A percentile compares a stretch with the other conserved stretches of the same genome.
These are phyloP conservation scores for Phyllosticta ampelicida DNA, from an alignment of 2,329 filamentous ascomycete species.

Conservation along the genomic window DNA sequence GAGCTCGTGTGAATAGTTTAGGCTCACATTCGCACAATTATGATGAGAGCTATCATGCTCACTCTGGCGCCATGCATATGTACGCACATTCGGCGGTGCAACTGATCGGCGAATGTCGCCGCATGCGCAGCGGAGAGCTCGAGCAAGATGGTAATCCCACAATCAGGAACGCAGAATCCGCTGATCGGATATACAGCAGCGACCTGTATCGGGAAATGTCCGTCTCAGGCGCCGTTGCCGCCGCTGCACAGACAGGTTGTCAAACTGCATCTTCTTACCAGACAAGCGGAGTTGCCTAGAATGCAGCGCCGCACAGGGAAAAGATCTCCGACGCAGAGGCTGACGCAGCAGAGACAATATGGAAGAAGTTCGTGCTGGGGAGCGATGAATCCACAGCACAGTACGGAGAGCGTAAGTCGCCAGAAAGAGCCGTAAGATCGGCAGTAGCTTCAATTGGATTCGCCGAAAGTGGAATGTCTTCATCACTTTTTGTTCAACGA, in stretches of 20 bases:
- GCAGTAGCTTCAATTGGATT: neutral
- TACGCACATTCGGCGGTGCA: neutral
- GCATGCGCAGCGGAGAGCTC: neutral
- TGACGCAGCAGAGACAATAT: constrained; percentile 19
- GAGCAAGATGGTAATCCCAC: constrained; percentile 1
- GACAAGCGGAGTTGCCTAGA: neutral
- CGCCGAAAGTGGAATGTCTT: neutral
- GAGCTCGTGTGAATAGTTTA: neutral
- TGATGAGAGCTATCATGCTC: neutral
- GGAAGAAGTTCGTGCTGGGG: constrained; percentile 25
- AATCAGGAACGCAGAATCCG: neutral
- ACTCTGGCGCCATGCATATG: neutral
- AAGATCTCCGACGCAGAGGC: constrained; percentile 5
- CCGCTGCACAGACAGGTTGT: neutral
- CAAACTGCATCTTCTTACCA: neutral
- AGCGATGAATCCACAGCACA: constrained; percentile 11
- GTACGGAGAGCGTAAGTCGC: constrained; percentile 1
- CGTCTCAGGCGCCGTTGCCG: neutral
- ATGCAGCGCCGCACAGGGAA: neutral
- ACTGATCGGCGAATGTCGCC: constrained; percentile 1
- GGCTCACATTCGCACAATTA: neutral
- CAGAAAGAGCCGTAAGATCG: constrained; percentile 5
- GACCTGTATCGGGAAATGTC: constrained; percentile 4
- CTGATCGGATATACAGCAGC: neutral
- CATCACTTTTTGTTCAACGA: constrained; percentile 3